These are phyloP conservation scores for Microcos paniculata DNA, from an alignment of 345 rosid species.

Conservation along the genomic window DNA sequence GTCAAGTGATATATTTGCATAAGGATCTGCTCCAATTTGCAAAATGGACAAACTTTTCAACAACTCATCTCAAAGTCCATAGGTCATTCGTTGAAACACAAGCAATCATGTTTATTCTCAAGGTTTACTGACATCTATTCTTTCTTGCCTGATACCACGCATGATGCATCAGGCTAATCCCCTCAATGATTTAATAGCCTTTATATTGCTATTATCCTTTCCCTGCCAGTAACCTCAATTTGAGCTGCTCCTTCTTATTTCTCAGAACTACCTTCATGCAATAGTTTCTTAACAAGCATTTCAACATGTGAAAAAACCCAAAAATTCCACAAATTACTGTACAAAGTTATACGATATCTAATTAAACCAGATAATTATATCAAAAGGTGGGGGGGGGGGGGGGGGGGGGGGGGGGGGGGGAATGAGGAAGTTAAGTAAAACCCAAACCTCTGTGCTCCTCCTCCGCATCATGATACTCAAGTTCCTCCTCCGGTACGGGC, in stretches of 20 bases:
- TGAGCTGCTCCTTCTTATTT: background rate
- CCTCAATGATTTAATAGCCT: background rate
- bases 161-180: background rate
- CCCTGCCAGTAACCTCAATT: background rate
- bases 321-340: background rate
- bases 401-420: too few relatives aligned
- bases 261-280: background rate
- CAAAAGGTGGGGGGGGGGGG: too few relatives aligned
- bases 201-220: background rate
- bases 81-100: background rate
- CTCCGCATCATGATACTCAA: conserved; percentile 46
- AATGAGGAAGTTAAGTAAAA: background rate
- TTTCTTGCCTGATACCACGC: background rate
- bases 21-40: background rate
- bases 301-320: background rate
- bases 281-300: background rate
- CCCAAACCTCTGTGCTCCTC: conserved; percentile 36
- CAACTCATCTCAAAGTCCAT: background rate
- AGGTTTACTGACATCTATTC: background rate
- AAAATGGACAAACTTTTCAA: background rate
- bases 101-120: background rate
- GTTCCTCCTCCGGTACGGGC: conserved; percentile 64
- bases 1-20: background rate
- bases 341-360: background rate
- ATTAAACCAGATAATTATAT: background rate